Evolutionary conservation across 345 rosid species (phyloP).

Genomic region (Populus alba): DNA sequence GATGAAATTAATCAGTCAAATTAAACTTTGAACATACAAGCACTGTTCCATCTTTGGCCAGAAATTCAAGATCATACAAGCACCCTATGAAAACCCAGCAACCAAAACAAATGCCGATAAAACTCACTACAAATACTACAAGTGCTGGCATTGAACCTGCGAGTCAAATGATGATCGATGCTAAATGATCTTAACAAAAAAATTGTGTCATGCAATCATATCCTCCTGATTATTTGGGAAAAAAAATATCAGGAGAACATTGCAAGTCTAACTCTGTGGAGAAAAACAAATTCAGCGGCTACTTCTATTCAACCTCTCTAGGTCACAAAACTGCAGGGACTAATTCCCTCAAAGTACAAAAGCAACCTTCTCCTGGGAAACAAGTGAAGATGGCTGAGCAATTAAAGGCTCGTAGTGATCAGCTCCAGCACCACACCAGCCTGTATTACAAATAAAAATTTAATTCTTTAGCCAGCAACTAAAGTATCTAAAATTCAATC

Average conservation of each 20-base stretch:
- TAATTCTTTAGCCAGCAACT: neutral
- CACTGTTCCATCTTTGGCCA: conserved; percentile 21
- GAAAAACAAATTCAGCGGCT: neutral
- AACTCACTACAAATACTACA: conserved; percentile 22
- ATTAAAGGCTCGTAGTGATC: conserved; percentile 96
- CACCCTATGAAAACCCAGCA: neutral
- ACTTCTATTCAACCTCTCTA: conserved; percentile 15
- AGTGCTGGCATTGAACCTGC: conserved; percentile 30
- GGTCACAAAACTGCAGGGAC: conserved; percentile 42
- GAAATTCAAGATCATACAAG: conserved; percentile 18
- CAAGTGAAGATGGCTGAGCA: conserved; percentile 61
- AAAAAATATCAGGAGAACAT: neutral
- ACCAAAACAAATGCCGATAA: conserved; percentile 24
- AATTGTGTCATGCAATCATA: conserved; percentile 12
- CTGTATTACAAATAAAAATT: conserved; percentile 27
- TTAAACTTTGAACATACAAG: conserved; percentile 4
- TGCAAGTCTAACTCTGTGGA: neutral
- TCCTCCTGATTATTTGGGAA: conserved; percentile 20
- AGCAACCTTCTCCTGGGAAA: conserved; percentile 87
- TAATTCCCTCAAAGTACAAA: conserved; percentile 53
- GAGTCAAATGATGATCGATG: conserved; percentile 15
- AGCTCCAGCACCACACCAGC: conserved; percentile 98
- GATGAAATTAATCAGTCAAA: neutral
- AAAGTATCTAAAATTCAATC: neutral
- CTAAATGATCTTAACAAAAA: conserved; percentile 18